Evolutionary conservation across 2,329 filamentous ascomycete species (phyloP).

Genomic region (Fusarium albosuccineum): DNA sequence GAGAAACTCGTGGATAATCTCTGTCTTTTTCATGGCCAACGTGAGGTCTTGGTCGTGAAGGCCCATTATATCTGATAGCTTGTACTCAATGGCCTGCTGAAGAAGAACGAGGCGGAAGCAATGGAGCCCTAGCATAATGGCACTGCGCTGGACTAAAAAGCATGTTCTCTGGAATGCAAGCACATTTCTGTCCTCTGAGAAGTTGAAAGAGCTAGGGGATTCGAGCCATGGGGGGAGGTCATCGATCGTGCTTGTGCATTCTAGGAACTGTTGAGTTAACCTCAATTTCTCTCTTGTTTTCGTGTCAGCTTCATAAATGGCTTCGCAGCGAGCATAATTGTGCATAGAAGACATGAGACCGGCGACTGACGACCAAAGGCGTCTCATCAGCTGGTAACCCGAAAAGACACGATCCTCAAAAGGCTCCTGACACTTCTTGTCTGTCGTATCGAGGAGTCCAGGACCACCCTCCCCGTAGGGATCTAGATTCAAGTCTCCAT

Average conservation of each 20-base stretch:
- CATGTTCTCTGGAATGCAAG: background rate
- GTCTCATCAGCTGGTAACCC: background rate
- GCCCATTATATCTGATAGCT: background rate
- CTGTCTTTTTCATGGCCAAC: background rate
- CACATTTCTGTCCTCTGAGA: background rate
- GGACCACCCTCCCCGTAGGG: background rate
- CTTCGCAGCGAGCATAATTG: background rate
- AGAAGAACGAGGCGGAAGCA: conserved; percentile 1
- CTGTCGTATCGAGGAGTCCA: background rate
- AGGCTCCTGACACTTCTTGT: background rate
- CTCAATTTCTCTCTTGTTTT: background rate
- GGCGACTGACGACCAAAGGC: background rate
- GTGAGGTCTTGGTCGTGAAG: background rate
- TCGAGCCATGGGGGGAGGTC: background rate
- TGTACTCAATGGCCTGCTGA: background rate
- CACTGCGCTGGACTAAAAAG: background rate
- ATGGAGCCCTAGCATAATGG: background rate
- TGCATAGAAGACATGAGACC: background rate
- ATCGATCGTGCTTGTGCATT: background rate
- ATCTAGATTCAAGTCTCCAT: background rate
- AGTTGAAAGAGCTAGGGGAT: background rate
- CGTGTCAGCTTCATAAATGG: background rate
- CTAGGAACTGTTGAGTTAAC: background rate
- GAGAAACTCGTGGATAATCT: background rate
- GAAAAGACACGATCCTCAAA: background rate